A percentile compares a stretch with the other conserved stretches of the same genome.
Evolutionary conservation across 1,284 basidiomycete genomes (phyloP).

Genomic region (Fistulinella staudtii): DNA sequence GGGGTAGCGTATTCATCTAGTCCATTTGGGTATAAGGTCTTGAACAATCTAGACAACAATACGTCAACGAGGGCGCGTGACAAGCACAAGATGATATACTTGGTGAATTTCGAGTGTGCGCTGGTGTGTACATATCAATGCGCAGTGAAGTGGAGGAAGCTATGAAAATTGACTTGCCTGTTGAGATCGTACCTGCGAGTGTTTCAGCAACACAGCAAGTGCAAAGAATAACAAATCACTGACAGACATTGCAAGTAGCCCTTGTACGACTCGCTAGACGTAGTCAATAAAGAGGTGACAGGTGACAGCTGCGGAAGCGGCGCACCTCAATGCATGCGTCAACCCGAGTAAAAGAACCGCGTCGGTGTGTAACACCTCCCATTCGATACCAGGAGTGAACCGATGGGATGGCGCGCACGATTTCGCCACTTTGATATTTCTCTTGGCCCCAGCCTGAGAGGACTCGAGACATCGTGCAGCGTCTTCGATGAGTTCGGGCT

Average conservation of each 20-base stretch:
- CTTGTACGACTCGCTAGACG: conserved; percentile 64
- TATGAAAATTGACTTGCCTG: conserved; percentile 37
- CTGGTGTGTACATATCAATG: conserved; percentile 32
- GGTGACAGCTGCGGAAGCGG: conserved; percentile 1
- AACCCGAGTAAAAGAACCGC: conserved; percentile 64
- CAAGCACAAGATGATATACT: conserved; percentile 36
- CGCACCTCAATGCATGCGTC: conserved; percentile 64
- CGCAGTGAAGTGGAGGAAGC: conserved; percentile 7
- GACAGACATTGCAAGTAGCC: conserved; percentile 76
- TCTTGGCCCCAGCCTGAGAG: conserved; percentile 60
- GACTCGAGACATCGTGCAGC: conserved; percentile 51
- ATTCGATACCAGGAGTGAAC: conserved; percentile 64
- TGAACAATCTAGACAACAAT: conserved; percentile 51
- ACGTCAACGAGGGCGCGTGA: background rate
- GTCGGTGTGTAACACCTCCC: conserved; percentile 70
- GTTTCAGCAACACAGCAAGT: conserved; percentile 5
- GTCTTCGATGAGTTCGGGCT: conserved; percentile 39
- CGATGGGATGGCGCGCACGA: conserved; percentile 35
- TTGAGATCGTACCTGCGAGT: conserved; percentile 53
- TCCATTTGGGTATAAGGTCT: conserved; percentile 67
- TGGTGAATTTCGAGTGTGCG: conserved; percentile 71
- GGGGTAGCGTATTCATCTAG: conserved; percentile 52
- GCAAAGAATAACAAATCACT: conserved; percentile 19
- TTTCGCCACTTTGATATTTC: conserved; percentile 48
- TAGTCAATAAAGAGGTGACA: conserved; percentile 2